phyloP scores from a whole-genome alignment of 805 yeast species.

The Brettanomyces naardenensis region DNA sequence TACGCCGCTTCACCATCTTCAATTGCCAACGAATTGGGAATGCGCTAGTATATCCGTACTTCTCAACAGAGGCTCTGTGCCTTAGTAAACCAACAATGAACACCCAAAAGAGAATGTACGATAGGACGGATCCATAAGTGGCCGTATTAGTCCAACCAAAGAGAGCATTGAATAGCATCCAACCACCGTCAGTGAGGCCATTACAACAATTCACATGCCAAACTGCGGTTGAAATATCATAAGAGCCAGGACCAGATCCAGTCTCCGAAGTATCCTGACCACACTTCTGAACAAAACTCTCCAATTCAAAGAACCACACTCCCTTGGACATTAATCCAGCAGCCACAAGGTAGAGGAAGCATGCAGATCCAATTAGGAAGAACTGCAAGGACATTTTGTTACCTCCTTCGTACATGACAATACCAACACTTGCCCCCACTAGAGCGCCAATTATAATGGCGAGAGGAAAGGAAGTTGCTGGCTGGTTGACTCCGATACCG shows the following conservation, averaged over 20 bases:
- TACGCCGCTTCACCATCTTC: slow-evolving; percentile 39
- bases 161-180: slow-evolving; percentile 86
- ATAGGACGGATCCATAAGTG: slow-evolving; percentile 75
- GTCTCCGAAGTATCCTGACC: slow-evolving; percentile 84
- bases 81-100: slow-evolving; percentile 37
- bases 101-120: slow-evolving; percentile 69
- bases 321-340: slow-evolving; percentile 85
- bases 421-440: slow-evolving; percentile 58
- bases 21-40: slow-evolving; percentile 58
- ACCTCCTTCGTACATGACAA: slow-evolving; percentile 67
- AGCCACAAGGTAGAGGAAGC: slow-evolving; percentile 75
- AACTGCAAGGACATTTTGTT: slow-evolving; percentile 67
- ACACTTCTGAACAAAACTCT: slow-evolving; percentile 63
- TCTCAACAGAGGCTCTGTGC: slow-evolving; percentile 40
- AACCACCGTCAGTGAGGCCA: slow-evolving; percentile 83
- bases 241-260: slow-evolving; percentile 92
- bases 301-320: slow-evolving; percentile 84
- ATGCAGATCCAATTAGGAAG: slow-evolving; percentile 67
- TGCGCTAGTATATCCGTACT: slow-evolving; percentile 48
- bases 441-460: slow-evolving; percentile 53
- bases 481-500: slow-evolving; percentile 74
- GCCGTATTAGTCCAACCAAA: slow-evolving; percentile 95
- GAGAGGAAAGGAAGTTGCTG: slow-evolving; percentile 54
- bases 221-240: slow-evolving; percentile 67
- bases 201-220: slow-evolving; percentile 97